Evolutionary conservation across 2,329 filamentous ascomycete species (phyloP), one percentile per base, ranked within the genome.

Genomic region (Cladorrhinum sp.): DNA sequence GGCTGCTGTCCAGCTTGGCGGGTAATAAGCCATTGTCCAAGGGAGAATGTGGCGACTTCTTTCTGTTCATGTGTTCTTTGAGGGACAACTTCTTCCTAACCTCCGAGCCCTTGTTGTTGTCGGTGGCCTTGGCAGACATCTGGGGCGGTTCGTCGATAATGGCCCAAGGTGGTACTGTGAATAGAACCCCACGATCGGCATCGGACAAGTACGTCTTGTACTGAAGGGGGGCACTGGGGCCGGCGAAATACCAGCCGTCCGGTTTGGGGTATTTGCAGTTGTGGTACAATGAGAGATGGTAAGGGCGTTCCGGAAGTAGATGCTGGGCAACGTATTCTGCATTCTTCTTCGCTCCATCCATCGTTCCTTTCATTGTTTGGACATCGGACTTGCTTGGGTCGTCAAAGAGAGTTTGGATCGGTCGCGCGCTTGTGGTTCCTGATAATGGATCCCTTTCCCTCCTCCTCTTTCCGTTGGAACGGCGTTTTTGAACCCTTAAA

Each of bases 301-400:
- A 80, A 64, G 81, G 79, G 69, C 76, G 76, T 61, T 77, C 74
- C 64, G 82, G 82, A 64, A 85, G 73, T 64, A 81, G 77, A 69
- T 75, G 75, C 75, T 82, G 77, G 69, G 78, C 77, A 71, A 84
- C 75, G 72, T 74, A 77, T 73, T 82, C 74, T 74, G 83, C 78
- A 75, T 77, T 79, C 76, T 83, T 82, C 72, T 78, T 79, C 77
- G 81, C 80, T 78, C 77, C 80, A 78, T 85, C 82, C 82, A 85
- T 85, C 74, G 75, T 80, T 77, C 72, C 66, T 64, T 69, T 68
- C 68, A 69, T 68, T 64, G 60, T 59, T 63, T 58, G 61, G 63
- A 67, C 68, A 69, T 70, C 55, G 65, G 68, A 64, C 59, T 63
- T 45, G 41, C n/a, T 32, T 7, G 18, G 41, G 18, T 18, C 27